These are phyloP conservation scores for Rhizoctonia solani DNA, from an alignment of 1,284 basidiomycete genomes.

Conservation along the genomic window DNA sequence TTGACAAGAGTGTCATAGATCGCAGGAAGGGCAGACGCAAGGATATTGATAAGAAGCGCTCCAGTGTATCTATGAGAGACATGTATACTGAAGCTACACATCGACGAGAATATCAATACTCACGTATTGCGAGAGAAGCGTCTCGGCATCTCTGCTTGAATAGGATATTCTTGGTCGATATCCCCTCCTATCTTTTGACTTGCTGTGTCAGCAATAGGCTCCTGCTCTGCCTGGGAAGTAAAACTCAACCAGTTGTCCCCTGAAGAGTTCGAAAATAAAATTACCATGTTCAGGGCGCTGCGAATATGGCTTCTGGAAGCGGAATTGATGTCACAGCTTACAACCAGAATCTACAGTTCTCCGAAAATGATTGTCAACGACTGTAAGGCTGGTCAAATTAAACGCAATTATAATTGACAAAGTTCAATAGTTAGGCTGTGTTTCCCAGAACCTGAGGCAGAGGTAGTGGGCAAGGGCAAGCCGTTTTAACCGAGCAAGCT, in stretches of 20 bases:
- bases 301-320: neutral
- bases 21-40: conserved; percentile 40
- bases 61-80: conserved; percentile 36
- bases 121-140: conserved; percentile 17
- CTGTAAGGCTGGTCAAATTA: neutral
- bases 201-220: neutral
- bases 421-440: neutral
- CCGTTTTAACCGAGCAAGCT: neutral
- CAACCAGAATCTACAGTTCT: no score
- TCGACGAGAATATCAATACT: conserved; percentile 1
- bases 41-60: conserved; percentile 39
- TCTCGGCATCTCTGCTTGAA: conserved; percentile 1
- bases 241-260: neutral
- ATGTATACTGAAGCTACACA: neutral
- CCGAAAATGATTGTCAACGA: no score
- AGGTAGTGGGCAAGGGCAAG: conserved; percentile 13
- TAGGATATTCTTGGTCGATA: neutral
- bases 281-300: neutral
- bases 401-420: neutral
- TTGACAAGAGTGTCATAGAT: conserved; percentile 41
- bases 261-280: neutral
- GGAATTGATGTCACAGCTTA: no score
- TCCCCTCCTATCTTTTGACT: conserved; percentile 4
- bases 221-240: neutral
- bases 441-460: neutral